Conservation (phyloP, 305 asterid genomes). For the Coffea humblotiana region DNA sequence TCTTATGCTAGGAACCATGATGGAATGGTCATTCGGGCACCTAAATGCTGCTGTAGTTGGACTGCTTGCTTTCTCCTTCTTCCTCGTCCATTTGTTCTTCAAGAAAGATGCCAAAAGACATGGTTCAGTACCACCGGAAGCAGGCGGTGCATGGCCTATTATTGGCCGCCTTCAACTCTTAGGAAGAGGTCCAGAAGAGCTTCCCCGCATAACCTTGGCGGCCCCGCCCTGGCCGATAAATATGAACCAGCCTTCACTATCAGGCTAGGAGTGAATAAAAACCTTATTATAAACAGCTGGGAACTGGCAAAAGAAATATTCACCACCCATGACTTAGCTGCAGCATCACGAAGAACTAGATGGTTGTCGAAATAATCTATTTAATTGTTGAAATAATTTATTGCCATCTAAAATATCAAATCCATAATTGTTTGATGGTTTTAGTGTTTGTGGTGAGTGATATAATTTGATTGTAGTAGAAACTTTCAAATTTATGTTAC, state of each 20-base stretch:
- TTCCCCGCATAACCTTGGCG: slow-evolving; percentile 18
- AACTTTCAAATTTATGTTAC: too few relatives aligned
- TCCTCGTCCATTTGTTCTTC: too few relatives aligned
- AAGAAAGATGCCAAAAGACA: too few relatives aligned
- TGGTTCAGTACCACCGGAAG: not conserved
- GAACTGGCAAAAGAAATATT: slow-evolving; percentile 22
- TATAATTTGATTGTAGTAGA: too few relatives aligned
- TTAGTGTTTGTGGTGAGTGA: too few relatives aligned
- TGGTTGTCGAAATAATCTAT: too few relatives aligned
- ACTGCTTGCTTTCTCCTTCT: too few relatives aligned
- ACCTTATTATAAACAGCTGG: slow-evolving; percentile 21
- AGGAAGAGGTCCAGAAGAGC: slow-evolving; percentile 20
- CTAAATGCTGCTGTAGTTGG: not conserved
- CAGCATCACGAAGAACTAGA: not conserved
- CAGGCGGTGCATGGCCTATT: slow-evolving; percentile 14
- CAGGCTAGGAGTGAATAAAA: slow-evolving; percentile 21
- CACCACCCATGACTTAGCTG: slow-evolving; percentile 18
- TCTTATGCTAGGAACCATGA: not conserved
- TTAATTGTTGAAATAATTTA: too few relatives aligned
- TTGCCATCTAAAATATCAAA: too few relatives aligned
- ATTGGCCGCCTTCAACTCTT: slow-evolving; percentile 36
- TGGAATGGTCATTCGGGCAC: not conserved
- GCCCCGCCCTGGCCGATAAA: slow-evolving; percentile 23
- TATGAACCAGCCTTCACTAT: slow-evolving; percentile 35
- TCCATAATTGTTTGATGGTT: too few relatives aligned